Conservation (phyloP, 108 stramenopile genomes). For the Nitzschia sp. region DNA sequence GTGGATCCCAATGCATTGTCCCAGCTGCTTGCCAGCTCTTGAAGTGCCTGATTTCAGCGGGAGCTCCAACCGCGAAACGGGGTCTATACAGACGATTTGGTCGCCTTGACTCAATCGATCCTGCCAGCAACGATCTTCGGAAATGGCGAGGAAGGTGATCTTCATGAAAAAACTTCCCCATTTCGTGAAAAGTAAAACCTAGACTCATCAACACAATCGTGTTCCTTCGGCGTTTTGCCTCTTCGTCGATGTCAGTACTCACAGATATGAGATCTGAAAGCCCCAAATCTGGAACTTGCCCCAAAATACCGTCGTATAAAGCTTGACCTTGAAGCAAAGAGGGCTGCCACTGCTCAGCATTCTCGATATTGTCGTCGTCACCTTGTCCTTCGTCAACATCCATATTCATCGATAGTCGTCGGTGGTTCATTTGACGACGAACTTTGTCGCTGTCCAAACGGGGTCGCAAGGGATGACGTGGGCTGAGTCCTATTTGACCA, state of each 20-base stretch:
- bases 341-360: constrained; percentile 9
- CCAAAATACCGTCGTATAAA: constrained; percentile 5
- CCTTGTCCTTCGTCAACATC: constrained; percentile 18
- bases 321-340: constrained; percentile 19
- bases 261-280: constrained; percentile 28
- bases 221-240: constrained; percentile 24
- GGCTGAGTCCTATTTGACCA: not conserved
- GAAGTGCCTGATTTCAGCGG: constrained; percentile 19
- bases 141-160: constrained; percentile 38
- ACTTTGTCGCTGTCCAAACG: constrained; percentile 3
- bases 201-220: constrained; percentile 4
- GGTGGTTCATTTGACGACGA: constrained; percentile 15
- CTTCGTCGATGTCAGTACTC: constrained; percentile 28
- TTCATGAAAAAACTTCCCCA: constrained; percentile 23
- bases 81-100: constrained; percentile 6
- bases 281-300: constrained; percentile 14
- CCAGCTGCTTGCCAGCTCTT: constrained; percentile 34
- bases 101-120: constrained; percentile 13
- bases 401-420: constrained; percentile 22
- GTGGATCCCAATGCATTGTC: constrained; percentile 26
- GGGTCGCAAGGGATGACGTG: constrained; percentile 1
- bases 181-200: constrained; percentile 40
- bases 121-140: constrained; percentile 25
- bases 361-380: constrained; percentile 10
- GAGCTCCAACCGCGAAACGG: constrained; percentile 18